Conservation (phyloP, 225 moss, liverwort and hornwort genomes). For the Physcomitrellopsis africana region DNA sequence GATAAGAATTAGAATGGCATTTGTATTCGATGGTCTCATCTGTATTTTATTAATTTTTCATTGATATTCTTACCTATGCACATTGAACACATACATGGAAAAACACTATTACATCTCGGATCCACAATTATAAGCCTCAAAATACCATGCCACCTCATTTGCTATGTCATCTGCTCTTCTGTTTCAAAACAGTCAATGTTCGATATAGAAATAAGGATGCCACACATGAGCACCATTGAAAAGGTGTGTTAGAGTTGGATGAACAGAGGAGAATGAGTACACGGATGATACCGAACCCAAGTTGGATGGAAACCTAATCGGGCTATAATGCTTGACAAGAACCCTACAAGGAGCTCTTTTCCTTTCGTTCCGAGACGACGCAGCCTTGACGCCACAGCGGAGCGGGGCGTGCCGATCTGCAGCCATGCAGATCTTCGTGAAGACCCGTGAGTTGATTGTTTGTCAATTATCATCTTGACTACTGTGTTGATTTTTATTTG, state of each 20-base stretch:
- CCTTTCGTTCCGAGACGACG: slow-evolving; percentile 48
- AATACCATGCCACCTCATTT: no score
- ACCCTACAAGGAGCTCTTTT: slow-evolving; percentile 7
- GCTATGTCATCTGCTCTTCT: no score
- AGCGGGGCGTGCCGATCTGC: slow-evolving; percentile 36
- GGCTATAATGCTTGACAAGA: background rate
- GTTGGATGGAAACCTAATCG: slow-evolving; percentile 36
- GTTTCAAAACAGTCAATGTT: no score
- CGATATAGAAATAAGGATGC: no score
- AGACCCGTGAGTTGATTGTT: slow-evolving; percentile 55
- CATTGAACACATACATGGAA: no score
- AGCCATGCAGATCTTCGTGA: slow-evolving; percentile 83
- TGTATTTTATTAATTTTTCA: no score
- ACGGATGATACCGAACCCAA: background rate
- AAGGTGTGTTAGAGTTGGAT: background rate
- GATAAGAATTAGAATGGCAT: no score
- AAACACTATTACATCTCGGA: no score
- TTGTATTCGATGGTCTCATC: no score
- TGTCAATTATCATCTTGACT: background rate
- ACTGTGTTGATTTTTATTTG: background rate
- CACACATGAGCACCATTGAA: no score
- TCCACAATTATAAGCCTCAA: no score
- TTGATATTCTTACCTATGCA: no score
- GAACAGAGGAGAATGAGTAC: background rate
- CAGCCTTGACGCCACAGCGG: slow-evolving; percentile 44